Base-by-base conservation (phyloP, 805 yeast genomes). In the Tetrapisispora pingtungensis region DNA sequence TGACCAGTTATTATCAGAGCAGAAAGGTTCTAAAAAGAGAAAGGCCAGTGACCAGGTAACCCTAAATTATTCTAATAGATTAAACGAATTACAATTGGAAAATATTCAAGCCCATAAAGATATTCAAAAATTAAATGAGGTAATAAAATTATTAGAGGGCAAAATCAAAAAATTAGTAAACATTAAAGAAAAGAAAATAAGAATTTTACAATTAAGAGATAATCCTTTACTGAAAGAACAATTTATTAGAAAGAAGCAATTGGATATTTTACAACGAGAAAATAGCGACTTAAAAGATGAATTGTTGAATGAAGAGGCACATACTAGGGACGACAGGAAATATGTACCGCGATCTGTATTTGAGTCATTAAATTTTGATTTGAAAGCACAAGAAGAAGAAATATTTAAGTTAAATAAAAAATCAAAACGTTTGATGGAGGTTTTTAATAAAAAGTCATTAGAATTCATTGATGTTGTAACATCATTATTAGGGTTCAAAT, bases 381-480 rank as follows among this genome's bases (percentile, higher is more conserved):
- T 73, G 44, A 61, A 67, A 27, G 63, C 66, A 24, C 55, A 75
- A 10, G 76, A 78, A 49, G 52, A 56, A 3, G 75, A 74, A 44
- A 63, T 78, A 2, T 69, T 68, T 28, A 72, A 70, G 39, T 56
- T 74, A 8, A 68, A 69, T 41, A 84, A 83, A 56, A 68, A 75
- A 43, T 68, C 72, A 31, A 62, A 55, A 10, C 63, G 94, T 33
- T 57, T 73, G 17, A 74, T 68, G 49, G 77, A 80, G 49, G 72
- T 75, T 7, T 86, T 77, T 57, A 64, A 77, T 15, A 72, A 73
- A 41, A 83, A 84, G 57, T 78, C 90, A n/a, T 63, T 71, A 28
- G 89, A 84, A 55, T 80, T 84, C 42, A 67, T 86, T 32, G 77
- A 80, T 28, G 75, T 81, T 1, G 78, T 86, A 0, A 75, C 79